These are phyloP conservation scores for Penicillium roqueforti DNA, from an alignment of 495 filamentous ascomycete species.

Conservation along the genomic window DNA sequence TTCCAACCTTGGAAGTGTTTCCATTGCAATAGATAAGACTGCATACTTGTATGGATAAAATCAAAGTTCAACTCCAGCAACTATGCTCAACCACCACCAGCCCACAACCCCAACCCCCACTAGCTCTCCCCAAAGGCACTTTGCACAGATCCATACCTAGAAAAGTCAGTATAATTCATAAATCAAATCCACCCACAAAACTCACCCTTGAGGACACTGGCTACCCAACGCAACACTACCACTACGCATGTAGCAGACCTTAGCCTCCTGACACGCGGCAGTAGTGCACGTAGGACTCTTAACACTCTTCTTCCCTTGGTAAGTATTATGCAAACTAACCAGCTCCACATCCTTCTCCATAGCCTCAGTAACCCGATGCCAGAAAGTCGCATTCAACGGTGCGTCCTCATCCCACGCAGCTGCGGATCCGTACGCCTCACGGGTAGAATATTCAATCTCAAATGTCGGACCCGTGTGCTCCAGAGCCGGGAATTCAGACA, in stretches of 20 bases:
- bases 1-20: too few species aligned
- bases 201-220: conserved; percentile 49
- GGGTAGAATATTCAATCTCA: conserved; percentile 54
- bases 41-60: neutral
- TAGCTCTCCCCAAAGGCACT: conserved; percentile 18
- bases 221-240: conserved; percentile 50
- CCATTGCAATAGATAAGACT: too few species aligned
- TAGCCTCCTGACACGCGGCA: conserved; percentile 46
- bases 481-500: conserved; percentile 39
- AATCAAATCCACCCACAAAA: neutral
- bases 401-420: conserved; percentile 43
- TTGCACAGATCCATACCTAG: conserved; percentile 34
- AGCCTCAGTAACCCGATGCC: conserved; percentile 55
- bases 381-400: conserved; percentile 55
- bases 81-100: too few species aligned
- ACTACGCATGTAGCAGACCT: conserved; percentile 59
- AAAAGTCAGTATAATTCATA: conserved; percentile 4
- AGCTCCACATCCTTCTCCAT: conserved; percentile 51
- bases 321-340: conserved; percentile 48
- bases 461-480: conserved; percentile 39
- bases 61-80: neutral
- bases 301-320: conserved; percentile 51
- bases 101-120: neutral
- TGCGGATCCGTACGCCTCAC: conserved; percentile 46
- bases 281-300: conserved; percentile 50